A percentile compares a stretch with the other conserved stretches of the same genome.
Evolutionary conservation across 83 land plant genomes (phyloP).

Genomic region (Picea abies): DNA sequence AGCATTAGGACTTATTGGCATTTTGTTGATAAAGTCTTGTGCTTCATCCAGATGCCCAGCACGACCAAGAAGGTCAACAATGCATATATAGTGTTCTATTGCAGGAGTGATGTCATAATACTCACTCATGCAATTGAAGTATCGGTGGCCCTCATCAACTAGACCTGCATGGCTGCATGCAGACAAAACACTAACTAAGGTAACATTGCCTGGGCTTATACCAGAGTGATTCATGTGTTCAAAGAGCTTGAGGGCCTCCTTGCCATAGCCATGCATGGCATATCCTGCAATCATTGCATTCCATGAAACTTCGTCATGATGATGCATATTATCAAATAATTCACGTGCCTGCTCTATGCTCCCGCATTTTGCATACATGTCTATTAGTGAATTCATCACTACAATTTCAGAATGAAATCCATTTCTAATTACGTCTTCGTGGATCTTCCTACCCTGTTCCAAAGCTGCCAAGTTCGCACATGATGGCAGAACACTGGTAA

Average conservation of each 20-base stretch:
- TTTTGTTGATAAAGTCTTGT: not conserved
- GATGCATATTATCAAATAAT: conserved; percentile 39
- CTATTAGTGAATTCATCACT: conserved; percentile 44
- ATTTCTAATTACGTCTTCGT: conserved; percentile 26
- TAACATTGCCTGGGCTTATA: not conserved
- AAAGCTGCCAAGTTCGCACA: conserved; percentile 22
- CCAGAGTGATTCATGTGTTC: not conserved
- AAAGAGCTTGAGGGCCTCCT: conserved; percentile 18
- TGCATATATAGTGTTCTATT: not conserved
- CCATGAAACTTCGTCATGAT: conserved; percentile 50
- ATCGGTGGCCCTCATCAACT: not conserved
- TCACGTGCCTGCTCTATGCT: conserved; percentile 8
- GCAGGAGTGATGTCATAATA: not conserved
- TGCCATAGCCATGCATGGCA: conserved; percentile 37
- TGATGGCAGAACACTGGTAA: conserved; percentile 40
- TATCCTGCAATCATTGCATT: conserved; percentile 55
- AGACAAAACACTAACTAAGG: conserved; percentile 1
- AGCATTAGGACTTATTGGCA: not conserved
- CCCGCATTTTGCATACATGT: conserved; percentile 41
- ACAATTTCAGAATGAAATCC: conserved; percentile 45
- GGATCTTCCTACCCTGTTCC: conserved; percentile 32
- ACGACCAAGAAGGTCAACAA: not conserved
- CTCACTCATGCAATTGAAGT: not conserved
- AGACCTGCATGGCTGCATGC: not conserved
- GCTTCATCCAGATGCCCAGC: not conserved